A percentile compares a stretch with the other conserved stretches of the same genome.
These are phyloP conservation scores for Boletus pseudopeckii DNA, from an alignment of 768 basidiomycete species.

Conservation along the genomic window DNA sequence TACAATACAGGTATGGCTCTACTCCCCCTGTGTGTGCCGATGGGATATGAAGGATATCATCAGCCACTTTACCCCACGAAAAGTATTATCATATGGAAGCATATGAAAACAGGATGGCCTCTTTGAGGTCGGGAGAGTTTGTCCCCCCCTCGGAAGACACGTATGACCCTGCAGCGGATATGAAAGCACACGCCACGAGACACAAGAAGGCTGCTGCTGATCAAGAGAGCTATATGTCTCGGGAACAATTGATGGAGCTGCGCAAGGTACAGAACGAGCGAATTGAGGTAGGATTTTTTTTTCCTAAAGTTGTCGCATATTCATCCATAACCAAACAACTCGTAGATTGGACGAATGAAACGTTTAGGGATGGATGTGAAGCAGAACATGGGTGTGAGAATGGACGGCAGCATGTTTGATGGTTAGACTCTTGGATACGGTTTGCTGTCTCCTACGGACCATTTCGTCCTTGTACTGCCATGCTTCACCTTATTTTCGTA, in stretches of 20 bases:
- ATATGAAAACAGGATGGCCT: constrained; percentile 81
- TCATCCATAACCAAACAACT: not conserved
- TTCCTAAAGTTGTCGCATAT: not conserved
- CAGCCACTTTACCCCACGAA: constrained; percentile 90
- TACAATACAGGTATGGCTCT: constrained; percentile 65
- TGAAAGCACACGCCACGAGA: constrained; percentile 68
- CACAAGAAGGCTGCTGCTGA: constrained; percentile 69
- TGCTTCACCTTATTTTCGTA: not conserved
- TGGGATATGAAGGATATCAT: not conserved
- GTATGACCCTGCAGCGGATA: constrained; percentile 83
- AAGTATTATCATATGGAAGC: constrained; percentile 92
- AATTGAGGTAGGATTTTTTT: constrained; percentile 52
- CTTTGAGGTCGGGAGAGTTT: constrained; percentile 80
- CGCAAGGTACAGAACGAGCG: constrained; percentile 84
- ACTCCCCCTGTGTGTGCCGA: not conserved
- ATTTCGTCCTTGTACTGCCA: not conserved
- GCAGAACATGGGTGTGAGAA: constrained; percentile 79
- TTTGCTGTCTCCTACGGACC: not conserved
- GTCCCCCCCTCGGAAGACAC: constrained; percentile 65
- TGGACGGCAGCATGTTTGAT: constrained; percentile 71
- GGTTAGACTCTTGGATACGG: constrained; percentile 22
- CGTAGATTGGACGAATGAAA: constrained; percentile 78
- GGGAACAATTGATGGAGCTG: constrained; percentile 78
- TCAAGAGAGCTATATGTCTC: constrained; percentile 69
- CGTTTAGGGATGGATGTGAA: constrained; percentile 85